Conservation (phyloP, 1,284 basidiomycete genomes). For the Irpex sp. region DNA sequence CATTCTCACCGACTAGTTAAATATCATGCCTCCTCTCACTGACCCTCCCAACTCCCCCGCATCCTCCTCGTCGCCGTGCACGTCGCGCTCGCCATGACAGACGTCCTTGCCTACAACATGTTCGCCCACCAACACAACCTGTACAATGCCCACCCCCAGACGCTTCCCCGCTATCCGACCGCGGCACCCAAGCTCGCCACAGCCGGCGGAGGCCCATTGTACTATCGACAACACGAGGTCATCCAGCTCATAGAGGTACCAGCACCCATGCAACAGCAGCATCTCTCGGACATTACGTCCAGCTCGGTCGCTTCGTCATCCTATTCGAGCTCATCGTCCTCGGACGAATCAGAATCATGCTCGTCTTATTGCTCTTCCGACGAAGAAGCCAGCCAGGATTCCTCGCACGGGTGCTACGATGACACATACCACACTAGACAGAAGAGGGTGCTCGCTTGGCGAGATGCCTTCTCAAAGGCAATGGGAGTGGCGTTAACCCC, state of each 20-base stretch:
- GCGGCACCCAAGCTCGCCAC: conserved; percentile 27
- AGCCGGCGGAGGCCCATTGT: conserved; percentile 35
- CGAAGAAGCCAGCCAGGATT: conserved; percentile 27
- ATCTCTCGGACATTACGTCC: conserved; percentile 28
- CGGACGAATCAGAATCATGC: conserved; percentile 42
- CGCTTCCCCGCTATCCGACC: conserved; percentile 13
- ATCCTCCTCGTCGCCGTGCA: conserved; percentile 9
- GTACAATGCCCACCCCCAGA: conserved; percentile 28
- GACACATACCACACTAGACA: conserved; percentile 48
- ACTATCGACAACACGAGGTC: conserved; percentile 56
- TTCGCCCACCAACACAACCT: conserved; percentile 24
- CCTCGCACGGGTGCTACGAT: conserved; percentile 32
- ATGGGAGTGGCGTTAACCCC: conserved; percentile 19
- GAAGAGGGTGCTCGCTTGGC: conserved; percentile 62
- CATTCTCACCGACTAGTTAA: conserved; percentile 19
- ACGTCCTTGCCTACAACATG: conserved; percentile 18
- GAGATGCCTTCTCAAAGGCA: conserved; percentile 38
- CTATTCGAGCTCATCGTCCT: conserved; percentile 34
- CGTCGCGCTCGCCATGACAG: conserved; percentile 16
- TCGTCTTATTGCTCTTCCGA: conserved; percentile 70
- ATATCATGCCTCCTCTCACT: conserved; percentile 15
- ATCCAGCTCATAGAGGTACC: conserved; percentile 71
- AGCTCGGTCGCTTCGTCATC: conserved; percentile 34
- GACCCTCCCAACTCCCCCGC: conserved; percentile 11
- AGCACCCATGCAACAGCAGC: conserved; percentile 48